These are phyloP conservation scores for Bacterosira constricta DNA, from an alignment of 108 stramenopile genomes.

Conservation along the genomic window DNA sequence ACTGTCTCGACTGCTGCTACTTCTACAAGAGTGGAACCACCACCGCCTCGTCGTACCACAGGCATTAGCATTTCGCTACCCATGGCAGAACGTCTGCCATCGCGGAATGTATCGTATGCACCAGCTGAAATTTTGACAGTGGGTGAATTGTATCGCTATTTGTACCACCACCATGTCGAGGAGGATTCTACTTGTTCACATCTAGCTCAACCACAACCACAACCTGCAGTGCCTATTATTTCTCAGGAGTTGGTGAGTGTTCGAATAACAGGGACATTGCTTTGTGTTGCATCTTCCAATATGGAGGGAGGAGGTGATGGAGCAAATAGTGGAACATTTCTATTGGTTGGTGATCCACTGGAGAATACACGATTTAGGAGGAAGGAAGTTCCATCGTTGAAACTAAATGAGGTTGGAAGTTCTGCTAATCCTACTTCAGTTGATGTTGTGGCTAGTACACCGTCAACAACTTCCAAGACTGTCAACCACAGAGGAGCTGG, in stretches of 20 bases:
- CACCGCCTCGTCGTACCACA: background rate
- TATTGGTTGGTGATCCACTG: constrained; percentile 45
- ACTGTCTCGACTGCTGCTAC: background rate
- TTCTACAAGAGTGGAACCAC: background rate
- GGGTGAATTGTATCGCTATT: constrained; percentile 44
- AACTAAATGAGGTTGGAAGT: background rate
- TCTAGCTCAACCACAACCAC: background rate
- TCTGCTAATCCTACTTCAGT: background rate
- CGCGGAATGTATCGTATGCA: constrained; percentile 48
- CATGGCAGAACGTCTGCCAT: constrained; percentile 48
- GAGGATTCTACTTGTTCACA: no score
- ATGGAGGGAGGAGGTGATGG: constrained; percentile 8
- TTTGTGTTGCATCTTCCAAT: constrained; percentile 24
- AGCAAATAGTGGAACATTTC: constrained; percentile 24
- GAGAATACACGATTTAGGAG: constrained; percentile 26
- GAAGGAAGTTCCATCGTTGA: background rate
- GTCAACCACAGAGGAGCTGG: no score
- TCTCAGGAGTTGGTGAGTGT: constrained; percentile 29
- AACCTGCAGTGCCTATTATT: background rate
- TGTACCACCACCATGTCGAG: constrained; percentile 16
- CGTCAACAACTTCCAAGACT: no score
- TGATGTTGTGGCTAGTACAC: background rate
- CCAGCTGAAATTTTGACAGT: constrained; percentile 53
- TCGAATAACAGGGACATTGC: constrained; percentile 44
- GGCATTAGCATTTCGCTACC: constrained; percentile 36